These are phyloP conservation scores for Candida boidinii DNA, from an alignment of 805 yeast species.

Conservation along the genomic window DNA sequence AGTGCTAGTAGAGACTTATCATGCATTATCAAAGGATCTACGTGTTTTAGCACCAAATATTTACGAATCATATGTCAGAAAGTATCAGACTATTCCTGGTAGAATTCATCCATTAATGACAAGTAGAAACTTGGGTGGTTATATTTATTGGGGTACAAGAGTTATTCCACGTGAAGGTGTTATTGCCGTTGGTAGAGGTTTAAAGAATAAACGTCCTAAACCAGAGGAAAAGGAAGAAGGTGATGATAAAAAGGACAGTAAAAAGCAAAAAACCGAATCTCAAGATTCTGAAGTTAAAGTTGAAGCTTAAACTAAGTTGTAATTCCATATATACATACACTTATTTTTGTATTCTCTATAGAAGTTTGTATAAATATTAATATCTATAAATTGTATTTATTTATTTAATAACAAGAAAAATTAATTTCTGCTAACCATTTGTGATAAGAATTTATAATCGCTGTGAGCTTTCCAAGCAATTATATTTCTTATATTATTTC, in stretches of 20 bases:
- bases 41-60: slow-evolving; percentile 77
- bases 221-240: slow-evolving; percentile 10
- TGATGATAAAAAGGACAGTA: slow-evolving; percentile 8
- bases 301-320: slow-evolving; percentile 1
- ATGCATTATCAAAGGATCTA: slow-evolving; percentile 55
- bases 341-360: too few relatives aligned
- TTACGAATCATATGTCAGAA: slow-evolving; percentile 72
- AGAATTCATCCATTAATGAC: slow-evolving; percentile 95
- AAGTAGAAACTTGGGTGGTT: slow-evolving; percentile 88
- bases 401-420: too few relatives aligned
- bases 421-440: too few relatives aligned
- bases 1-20: slow-evolving; percentile 63
- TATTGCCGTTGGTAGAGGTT: slow-evolving; percentile 63
- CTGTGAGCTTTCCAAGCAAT: slow-evolving; percentile 49
- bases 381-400: too few relatives aligned
- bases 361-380: too few relatives aligned
- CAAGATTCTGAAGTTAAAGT: not conserved
- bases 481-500: slow-evolving; percentile 48
- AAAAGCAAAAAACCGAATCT: slow-evolving; percentile 1
- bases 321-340: too few relatives aligned
- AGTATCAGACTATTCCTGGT: slow-evolving; percentile 89
- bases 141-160: slow-evolving; percentile 64
- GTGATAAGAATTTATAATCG: too few relatives aligned
- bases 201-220: slow-evolving; percentile 30
- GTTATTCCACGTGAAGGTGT: slow-evolving; percentile 65